Conservation (phyloP, 75 land plant species). For the Picea glauca region DNA sequence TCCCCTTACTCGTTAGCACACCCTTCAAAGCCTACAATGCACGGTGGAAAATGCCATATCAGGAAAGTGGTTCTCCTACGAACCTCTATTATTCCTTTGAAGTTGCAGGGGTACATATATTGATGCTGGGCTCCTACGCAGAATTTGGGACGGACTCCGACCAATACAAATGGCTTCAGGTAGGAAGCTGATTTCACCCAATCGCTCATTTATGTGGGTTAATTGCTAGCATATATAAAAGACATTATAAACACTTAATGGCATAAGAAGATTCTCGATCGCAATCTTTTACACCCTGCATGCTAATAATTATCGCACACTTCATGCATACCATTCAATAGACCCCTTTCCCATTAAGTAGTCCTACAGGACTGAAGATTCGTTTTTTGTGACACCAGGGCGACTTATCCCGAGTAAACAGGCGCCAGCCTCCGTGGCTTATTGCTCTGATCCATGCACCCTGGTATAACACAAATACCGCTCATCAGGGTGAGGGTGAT, state of each 20-base stretch:
- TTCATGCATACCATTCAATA: no score
- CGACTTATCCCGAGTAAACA: conserved; percentile 31
- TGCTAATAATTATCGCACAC: no score
- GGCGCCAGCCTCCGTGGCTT: conserved; percentile 33
- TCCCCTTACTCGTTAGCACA: no score
- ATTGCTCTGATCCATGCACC: conserved; percentile 42
- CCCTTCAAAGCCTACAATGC: conserved; percentile 27
- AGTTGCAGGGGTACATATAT: conserved; percentile 45
- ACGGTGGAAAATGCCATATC: conserved; percentile 48
- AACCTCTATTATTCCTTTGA: conserved; percentile 57
- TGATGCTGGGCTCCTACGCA: conserved; percentile 52
- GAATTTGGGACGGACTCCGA: conserved; percentile 21
- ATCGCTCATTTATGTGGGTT: no score
- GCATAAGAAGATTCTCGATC: no score
- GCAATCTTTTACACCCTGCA: no score
- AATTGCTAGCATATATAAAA: no score
- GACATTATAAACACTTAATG: no score
- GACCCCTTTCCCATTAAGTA: no score
- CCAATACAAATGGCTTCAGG: conserved; percentile 54
- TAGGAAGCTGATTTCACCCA: no score
- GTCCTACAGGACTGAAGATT: no score
- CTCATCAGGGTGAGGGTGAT: conserved; percentile 36
- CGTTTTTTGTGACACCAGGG: no score
- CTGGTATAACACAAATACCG: conserved; percentile 43
- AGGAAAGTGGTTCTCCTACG: conserved; percentile 43